phyloP scores from a whole-genome alignment of 169 alveolate species.

The Plasmodium adleri region DNA sequence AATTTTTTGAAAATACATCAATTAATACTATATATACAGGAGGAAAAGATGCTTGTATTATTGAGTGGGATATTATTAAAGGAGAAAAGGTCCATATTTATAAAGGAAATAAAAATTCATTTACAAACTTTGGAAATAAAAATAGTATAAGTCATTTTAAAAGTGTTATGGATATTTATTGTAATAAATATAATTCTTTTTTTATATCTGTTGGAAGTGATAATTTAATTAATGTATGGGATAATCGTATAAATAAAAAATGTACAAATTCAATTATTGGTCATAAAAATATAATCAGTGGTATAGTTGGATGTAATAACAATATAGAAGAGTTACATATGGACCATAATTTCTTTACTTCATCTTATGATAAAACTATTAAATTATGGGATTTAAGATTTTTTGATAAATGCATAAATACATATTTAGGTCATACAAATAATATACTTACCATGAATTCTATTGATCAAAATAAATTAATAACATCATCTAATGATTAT shows the following conservation, averaged over 20 bases:
- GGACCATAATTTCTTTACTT: conserved; percentile 71
- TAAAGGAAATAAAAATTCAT: conserved; percentile 43
- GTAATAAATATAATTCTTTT: conserved; percentile 63
- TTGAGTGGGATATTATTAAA: conserved; percentile 52
- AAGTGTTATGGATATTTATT: conserved; percentile 63
- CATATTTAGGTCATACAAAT: conserved; percentile 66
- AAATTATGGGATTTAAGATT: conserved; percentile 82
- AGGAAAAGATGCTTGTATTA: conserved; percentile 68
- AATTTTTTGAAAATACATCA: conserved; percentile 44
- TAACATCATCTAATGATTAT: conserved; percentile 63
- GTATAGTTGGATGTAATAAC: conserved; percentile 53
- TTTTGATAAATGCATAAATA: conserved; percentile 66
- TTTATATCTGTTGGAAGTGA: conserved; percentile 71
- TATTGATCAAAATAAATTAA: conserved; percentile 36
- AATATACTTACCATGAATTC: conserved; percentile 54
- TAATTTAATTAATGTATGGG: conserved; percentile 72
- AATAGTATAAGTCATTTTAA: conserved; percentile 64
- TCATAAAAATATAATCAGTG: conserved; percentile 60
- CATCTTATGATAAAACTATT: conserved; percentile 84
- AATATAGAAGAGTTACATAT: conserved; percentile 51
- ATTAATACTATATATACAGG: conserved; percentile 63
- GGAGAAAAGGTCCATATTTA: conserved; percentile 71
- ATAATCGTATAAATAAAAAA: conserved; percentile 27
- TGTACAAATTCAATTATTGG: conserved; percentile 56
- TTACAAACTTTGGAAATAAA: conserved; percentile 17